Evolutionary conservation across 257 asterid genomes (phyloP), one percentile per base, ranked within the genome.

Genomic region (Phtheirospermum japonicum): DNA sequence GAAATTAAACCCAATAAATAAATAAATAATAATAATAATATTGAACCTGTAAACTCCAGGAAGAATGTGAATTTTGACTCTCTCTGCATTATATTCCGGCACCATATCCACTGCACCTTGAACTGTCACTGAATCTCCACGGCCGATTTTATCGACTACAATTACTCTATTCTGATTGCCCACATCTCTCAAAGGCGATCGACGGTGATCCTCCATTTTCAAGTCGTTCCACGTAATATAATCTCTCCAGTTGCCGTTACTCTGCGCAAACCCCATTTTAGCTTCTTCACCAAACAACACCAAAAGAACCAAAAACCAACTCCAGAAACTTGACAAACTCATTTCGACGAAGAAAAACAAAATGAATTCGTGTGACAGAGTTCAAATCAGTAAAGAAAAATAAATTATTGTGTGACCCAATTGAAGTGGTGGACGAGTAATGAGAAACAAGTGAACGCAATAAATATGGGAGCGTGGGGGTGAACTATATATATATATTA

Each of bases 91-190:
- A 53, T 69, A 31, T 11, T 31, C 52, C 0, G 97, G 95, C 39
- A 92, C 96, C 87, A 85, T 53, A 63, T 89, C 88, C 2, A 92
- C 65, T 0, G 95, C 99, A 6, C 88, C 99, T 70, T 92, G 99
- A 54, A 89, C 85, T 0, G 96, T 92, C 0, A 32, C 5, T 0
- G 90, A 82, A 70, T 89, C 85, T 6, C 96, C 95, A 2, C 40
- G 0, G 2, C 99, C 99, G 1, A 65, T 65, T 56, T 53, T 33
- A 68, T 80, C 87, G 40, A 92, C 97, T 0, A 86, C 71, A 36
- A 89, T 76, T 0, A 89, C 65, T 53, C 42, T 32, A 8, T 66
- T 54, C 30, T 19, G 63, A 12, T 14, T 42, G 13, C 48, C 72
- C 4, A n/a, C 56, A 0, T 46, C 17, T 0, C 55, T 65, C 54